These are phyloP conservation scores for Abelmoschus esculentus DNA, from an alignment of 345 rosid genomes.

Conservation along the genomic window DNA sequence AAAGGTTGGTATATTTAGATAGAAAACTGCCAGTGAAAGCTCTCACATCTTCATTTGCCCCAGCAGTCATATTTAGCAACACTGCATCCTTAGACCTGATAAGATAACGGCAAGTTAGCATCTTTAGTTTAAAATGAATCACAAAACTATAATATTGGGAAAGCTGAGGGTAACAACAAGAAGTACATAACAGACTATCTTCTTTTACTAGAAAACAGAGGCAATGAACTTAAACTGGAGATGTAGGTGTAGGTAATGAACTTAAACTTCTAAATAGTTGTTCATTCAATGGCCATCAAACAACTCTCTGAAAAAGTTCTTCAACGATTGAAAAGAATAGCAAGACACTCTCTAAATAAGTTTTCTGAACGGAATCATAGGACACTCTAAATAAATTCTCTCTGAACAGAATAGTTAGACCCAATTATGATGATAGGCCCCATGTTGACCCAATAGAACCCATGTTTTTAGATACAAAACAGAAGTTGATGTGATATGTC, in stretches of 20 bases:
- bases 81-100: slow-evolving; percentile 69
- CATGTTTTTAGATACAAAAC: neutral
- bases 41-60: slow-evolving; percentile 81
- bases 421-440: neutral
- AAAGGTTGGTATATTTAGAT: too few species aligned
- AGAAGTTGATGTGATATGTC: neutral
- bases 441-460: neutral
- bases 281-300: neutral
- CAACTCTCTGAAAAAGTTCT: neutral
- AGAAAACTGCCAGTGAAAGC: neutral
- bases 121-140: neutral
- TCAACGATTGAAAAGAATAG: neutral
- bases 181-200: neutral
- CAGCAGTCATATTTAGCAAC: slow-evolving; percentile 72
- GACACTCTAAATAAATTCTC: neutral
- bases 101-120: neutral
- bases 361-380: neutral
- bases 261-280: neutral
- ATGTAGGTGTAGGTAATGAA: neutral
- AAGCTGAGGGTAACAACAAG: neutral
- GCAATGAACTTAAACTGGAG: neutral
- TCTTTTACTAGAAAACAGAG: neutral
- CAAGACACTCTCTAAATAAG: neutral
- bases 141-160: neutral
- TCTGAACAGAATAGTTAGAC: too few species aligned